Percentiles rank a stretch among this genome's conserved stretches.
These are phyloP conservation scores for Royoungia palumana DNA, from an alignment of 768 basidiomycete species.

Conservation along the genomic window DNA sequence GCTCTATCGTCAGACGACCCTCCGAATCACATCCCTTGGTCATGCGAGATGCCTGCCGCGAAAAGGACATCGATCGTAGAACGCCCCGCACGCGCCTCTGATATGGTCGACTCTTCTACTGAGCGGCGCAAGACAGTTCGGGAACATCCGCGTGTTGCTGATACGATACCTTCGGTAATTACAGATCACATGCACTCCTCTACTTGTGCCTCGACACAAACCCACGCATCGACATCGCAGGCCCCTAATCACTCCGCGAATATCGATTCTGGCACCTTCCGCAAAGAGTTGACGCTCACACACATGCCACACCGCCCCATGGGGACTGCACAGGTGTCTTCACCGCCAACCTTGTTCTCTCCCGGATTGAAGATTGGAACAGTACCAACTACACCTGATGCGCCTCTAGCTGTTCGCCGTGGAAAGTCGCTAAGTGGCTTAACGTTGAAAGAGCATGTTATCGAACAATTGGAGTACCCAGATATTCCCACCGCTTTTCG, in stretches of 20 bases:
- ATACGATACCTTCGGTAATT: background rate
- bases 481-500: conserved; percentile 43
- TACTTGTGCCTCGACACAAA: background rate
- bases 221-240: background rate
- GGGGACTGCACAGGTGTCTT: conserved; percentile 1
- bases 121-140: conserved; percentile 2
- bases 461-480: conserved; percentile 33
- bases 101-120: conserved; percentile 4
- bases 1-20: conserved; percentile 18
- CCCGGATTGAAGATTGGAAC: background rate
- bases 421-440: conserved; percentile 34
- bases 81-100: conserved; percentile 29
- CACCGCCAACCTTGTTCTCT: background rate
- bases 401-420: conserved; percentile 38
- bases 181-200: background rate
- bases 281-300: conserved; percentile 5
- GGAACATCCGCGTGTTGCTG: background rate
- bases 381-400: conserved; percentile 6
- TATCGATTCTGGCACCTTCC: conserved; percentile 1
- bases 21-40: conserved; percentile 31
- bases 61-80: conserved; percentile 29
- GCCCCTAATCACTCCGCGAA: conserved; percentile 9
- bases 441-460: conserved; percentile 17
- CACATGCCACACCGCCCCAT: background rate
- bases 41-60: conserved; percentile 17